These are phyloP conservation scores for Saturnispora sekii DNA, from an alignment of 805 yeast genomes.

Conservation along the genomic window DNA sequence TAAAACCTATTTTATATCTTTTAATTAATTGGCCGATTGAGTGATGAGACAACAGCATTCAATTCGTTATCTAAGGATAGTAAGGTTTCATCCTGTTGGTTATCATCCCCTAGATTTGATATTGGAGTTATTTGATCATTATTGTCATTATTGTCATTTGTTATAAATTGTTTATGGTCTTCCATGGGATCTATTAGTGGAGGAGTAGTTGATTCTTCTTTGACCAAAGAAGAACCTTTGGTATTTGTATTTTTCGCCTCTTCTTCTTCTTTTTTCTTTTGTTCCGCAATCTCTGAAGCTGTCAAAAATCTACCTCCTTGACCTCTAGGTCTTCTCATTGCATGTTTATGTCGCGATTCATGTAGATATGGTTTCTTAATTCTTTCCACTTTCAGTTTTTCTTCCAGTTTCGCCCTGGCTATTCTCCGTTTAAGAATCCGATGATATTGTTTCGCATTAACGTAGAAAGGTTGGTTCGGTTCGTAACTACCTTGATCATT, in stretches of 20 bases:
- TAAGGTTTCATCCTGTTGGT: background rate
- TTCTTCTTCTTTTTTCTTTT: background rate
- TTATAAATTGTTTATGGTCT: background rate
- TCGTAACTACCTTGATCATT: background rate
- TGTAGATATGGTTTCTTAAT: conserved; percentile 91
- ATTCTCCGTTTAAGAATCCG: conserved; percentile 86
- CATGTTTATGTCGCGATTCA: conserved; percentile 96
- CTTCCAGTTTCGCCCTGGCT: conserved; percentile 90
- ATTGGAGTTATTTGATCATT: background rate
- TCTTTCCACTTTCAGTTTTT: conserved; percentile 73
- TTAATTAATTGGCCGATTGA: background rate
- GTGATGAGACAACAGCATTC: background rate
- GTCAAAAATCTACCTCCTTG: conserved; percentile 97
- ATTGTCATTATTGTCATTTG: background rate
- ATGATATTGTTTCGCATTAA: conserved; percentile 95
- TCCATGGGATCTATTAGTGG: background rate
- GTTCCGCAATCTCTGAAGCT: conserved; percentile 79
- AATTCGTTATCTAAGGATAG: background rate
- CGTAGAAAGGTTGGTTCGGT: conserved; percentile 90
- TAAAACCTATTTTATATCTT: too few species aligned
- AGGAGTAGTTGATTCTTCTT: background rate
- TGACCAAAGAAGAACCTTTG: background rate
- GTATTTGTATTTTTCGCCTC: background rate
- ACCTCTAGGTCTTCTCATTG: conserved; percentile 98
- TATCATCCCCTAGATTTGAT: background rate